Conservation (phyloP, 169 alveolate species). For the Condylostoma magnum region DNA sequence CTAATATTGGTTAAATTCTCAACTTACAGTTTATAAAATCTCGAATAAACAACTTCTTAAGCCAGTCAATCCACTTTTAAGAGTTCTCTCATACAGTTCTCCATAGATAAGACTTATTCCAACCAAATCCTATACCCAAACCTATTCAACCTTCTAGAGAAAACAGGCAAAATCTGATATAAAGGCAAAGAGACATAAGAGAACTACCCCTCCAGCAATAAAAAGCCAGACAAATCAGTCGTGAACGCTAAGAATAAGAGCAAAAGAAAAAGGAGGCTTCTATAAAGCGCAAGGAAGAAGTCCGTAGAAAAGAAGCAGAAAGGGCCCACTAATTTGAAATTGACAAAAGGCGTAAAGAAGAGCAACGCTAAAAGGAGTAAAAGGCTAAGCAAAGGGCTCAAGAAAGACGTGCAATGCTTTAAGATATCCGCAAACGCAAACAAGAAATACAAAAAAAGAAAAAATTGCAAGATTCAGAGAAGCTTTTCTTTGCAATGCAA, state of each 20-base stretch:
- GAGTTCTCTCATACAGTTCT: conserved; percentile 74
- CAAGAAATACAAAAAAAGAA: too few species aligned
- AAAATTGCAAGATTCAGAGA: conserved; percentile 42
- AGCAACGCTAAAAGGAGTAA: too few species aligned
- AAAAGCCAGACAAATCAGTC: conserved; percentile 21
- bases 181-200: not conserved
- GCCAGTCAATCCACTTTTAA: conserved; percentile 46
- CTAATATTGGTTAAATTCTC: conserved; percentile 62
- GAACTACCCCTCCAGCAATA: not conserved
- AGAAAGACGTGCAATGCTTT: too few species aligned
- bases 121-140: conserved; percentile 15
- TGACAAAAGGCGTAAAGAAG: too few species aligned
- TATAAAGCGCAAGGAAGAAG: conserved; percentile 23
- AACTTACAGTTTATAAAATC: conserved; percentile 55
- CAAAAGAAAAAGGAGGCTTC: conserved; percentile 17
- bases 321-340: too few species aligned
- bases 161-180: not conserved
- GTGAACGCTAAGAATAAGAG: not conserved
- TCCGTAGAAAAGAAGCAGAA: conserved; percentile 24
- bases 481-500: conserved; percentile 40
- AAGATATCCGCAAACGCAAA: too few species aligned
- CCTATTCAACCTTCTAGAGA: conserved; percentile 3
- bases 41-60: conserved; percentile 64
- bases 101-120: conserved; percentile 40
- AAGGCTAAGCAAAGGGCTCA: too few species aligned